phyloP scores from a whole-genome alignment of 495 filamentous ascomycete genomes.

The Talaromyces nanjingensis region DNA sequence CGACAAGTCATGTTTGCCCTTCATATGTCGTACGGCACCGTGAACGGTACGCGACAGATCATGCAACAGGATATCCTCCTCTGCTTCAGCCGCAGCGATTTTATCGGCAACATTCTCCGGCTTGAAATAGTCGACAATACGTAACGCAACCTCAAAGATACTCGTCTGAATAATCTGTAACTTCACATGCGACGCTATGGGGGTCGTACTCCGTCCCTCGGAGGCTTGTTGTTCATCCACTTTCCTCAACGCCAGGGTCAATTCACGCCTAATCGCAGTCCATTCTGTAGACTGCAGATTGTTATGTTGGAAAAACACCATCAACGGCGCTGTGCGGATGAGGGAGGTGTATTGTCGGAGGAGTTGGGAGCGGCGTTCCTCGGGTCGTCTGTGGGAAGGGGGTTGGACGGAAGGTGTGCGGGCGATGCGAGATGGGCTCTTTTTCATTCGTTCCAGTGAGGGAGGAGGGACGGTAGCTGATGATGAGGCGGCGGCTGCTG shows the following conservation, averaged over 20 bases:
- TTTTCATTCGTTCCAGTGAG: slow-evolving; percentile 45
- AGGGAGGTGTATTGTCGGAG: slow-evolving; percentile 90
- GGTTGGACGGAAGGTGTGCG: slow-evolving; percentile 66
- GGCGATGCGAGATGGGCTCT: slow-evolving; percentile 12
- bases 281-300: slow-evolving; percentile 86
- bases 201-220: slow-evolving; percentile 32
- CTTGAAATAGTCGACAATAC: slow-evolving; percentile 80
- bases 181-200: slow-evolving; percentile 53
- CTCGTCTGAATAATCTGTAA: slow-evolving; percentile 79
- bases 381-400: slow-evolving; percentile 77
- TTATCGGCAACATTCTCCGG: slow-evolving; percentile 43
- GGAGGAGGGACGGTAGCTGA: slow-evolving; percentile 42
- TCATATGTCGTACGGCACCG: slow-evolving; percentile 45
- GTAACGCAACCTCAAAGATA: slow-evolving; percentile 77
- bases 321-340: slow-evolving; percentile 78
- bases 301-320: slow-evolving; percentile 95
- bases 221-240: slow-evolving; percentile 52
- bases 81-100: slow-evolving; percentile 20
- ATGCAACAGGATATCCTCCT: slow-evolving; percentile 56
- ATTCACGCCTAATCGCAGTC: slow-evolving; percentile 77
- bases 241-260: slow-evolving; percentile 58
- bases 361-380: slow-evolving; percentile 90
- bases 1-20: slow-evolving; percentile 56
- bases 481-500: slow-evolving; percentile 28
- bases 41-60: slow-evolving; percentile 67